Percentiles rank a stretch among this genome's conserved stretches.
Evolutionary conservation across 164 flowering plant species (phyloP).

Genomic region (Akebia trifoliata): DNA sequence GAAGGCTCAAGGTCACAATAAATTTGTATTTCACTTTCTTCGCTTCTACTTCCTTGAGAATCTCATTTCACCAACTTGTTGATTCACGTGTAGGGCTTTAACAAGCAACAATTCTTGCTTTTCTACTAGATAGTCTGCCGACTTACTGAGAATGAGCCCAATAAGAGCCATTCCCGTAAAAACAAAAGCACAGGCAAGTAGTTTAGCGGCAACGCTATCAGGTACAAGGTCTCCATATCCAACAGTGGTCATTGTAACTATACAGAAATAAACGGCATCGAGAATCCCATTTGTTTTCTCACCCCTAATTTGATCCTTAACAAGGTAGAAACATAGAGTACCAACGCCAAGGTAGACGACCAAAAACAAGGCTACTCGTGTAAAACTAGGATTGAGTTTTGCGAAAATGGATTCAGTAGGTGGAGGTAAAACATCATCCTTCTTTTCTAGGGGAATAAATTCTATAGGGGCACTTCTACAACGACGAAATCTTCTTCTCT

Average conservation of each 20-base stretch:
- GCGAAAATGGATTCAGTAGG: conserved; percentile 24
- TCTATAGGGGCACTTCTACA: conserved; percentile 48
- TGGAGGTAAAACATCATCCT: conserved; percentile 13
- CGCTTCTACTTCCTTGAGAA: conserved; percentile 45
- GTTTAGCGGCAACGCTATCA: conserved; percentile 39
- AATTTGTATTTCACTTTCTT: conserved; percentile 50
- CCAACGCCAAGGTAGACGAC: conserved; percentile 52
- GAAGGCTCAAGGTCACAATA: conserved; percentile 16
- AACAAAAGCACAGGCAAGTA: conserved; percentile 70
- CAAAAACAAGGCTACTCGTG: conserved; percentile 34
- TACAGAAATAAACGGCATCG: conserved; percentile 74
- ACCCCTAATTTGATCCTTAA: conserved; percentile 57
- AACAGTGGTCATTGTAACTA: conserved; percentile 90
- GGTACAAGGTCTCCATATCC: conserved; percentile 95
- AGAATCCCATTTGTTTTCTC: conserved; percentile 59
- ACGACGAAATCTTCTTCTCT: conserved; percentile 38
- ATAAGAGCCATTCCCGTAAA: conserved; percentile 71
- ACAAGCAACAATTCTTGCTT: conserved; percentile 60
- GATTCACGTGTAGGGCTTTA: conserved; percentile 36
- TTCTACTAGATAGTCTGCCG: conserved; percentile 72
- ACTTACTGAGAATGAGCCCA: conserved; percentile 58
- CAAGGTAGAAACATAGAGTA: conserved; percentile 46
- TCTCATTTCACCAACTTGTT: conserved; percentile 30
- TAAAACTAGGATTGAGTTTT: conserved; percentile 41
- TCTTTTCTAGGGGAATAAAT: conserved; percentile 9